Percentiles rank a stretch among this genome's conserved stretches.
Evolutionary conservation across 495 filamentous ascomycete species (phyloP).

Genomic region (Penicillium crystallinum): DNA sequence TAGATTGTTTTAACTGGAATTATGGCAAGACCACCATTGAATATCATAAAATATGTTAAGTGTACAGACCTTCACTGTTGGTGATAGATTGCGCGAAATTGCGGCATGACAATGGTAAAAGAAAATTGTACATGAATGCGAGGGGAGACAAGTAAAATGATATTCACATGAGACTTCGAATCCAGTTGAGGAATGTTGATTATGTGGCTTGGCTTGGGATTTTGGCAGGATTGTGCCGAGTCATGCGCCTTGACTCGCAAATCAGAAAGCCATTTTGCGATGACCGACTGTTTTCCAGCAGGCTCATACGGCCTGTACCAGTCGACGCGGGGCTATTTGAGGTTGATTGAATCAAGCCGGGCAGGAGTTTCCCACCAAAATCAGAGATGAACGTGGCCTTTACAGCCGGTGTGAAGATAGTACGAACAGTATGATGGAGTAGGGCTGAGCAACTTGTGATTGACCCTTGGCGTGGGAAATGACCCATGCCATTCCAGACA

Average conservation of each 20-base stretch:
- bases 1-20: background rate
- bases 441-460: background rate
- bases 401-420: background rate
- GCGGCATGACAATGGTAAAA: background rate
- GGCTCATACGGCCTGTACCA: background rate
- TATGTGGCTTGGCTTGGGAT: background rate
- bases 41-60: background rate
- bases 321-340: background rate
- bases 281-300: background rate
- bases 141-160: background rate
- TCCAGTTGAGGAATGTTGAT: background rate
- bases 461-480: background rate
- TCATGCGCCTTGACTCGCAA: background rate
- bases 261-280: background rate
- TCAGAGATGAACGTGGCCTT: background rate
- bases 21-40: background rate
- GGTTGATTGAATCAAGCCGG: background rate
- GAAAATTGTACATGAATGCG: background rate
- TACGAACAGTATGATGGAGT: background rate
- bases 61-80: background rate
- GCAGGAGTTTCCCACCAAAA: background rate
- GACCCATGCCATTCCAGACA: background rate
- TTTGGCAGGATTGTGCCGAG: background rate
- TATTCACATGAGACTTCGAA: background rate
- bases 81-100: background rate